Conservation (phyloP, 345 rosid genomes). For the Clarkia xantiana region DNA sequence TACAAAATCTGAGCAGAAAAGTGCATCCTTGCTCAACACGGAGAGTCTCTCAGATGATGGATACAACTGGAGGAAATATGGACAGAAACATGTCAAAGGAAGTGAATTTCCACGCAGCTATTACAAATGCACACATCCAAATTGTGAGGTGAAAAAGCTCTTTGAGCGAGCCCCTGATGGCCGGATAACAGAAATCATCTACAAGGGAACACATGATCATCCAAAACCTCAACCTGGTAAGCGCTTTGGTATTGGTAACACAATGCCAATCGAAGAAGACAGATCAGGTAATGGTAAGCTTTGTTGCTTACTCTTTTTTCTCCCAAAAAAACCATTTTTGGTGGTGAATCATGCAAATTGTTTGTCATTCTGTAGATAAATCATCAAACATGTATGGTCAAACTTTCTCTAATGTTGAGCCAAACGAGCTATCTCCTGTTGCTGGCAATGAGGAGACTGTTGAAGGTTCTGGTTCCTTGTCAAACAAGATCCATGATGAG, state of each 20-base stretch:
- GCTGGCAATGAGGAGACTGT: conserved; percentile 39
- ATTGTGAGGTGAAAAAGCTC: conserved; percentile 91
- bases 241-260: conserved; percentile 46
- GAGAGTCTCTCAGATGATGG: conserved; percentile 55
- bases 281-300: conserved; percentile 54
- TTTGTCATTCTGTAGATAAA: conserved; percentile 34
- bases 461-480: conserved; percentile 24
- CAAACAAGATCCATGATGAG: conserved; percentile 23
- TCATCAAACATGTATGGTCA: conserved; percentile 38
- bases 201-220: conserved; percentile 94
- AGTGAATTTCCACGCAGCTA: conserved; percentile 96
- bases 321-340: not conserved
- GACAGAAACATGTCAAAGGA: conserved; percentile 97
- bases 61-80: conserved; percentile 97
- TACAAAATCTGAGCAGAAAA: conserved; percentile 45
- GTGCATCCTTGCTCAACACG: conserved; percentile 27
- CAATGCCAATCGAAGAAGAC: conserved; percentile 62
- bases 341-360: conserved; percentile 9
- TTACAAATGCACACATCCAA: conserved; percentile 96
- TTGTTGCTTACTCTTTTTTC: conserved; percentile 2
- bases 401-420: conserved; percentile 27
- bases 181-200: conserved; percentile 72
- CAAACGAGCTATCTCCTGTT: conserved; percentile 35
- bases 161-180: conserved; percentile 94
- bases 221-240: conserved; percentile 91